Evolutionary conservation across 768 basidiomycete genomes (phyloP), one percentile per base, ranked within the genome.

Genomic region (Suillus subalutaceus): DNA sequence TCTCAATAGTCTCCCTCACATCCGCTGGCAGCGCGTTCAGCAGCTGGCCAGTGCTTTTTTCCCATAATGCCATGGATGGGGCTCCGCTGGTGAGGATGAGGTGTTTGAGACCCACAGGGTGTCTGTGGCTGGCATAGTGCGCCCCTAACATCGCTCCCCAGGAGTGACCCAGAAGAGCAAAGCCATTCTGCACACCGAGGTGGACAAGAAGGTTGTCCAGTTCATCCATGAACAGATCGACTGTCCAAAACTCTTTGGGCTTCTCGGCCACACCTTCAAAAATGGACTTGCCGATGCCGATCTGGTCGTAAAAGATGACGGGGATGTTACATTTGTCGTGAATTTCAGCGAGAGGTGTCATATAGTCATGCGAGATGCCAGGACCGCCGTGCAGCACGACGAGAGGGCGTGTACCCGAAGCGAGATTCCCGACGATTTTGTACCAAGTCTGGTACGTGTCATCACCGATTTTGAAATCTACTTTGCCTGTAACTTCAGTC

Each of bases 371-470:
- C 20, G 77, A 70, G 5, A 76, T 66, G 4, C 87, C 86, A 9
- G 86, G 86, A 6, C 86, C 87, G 18, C 85, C 86, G 66, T 88
- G 87, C 6, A 88, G 75, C 3, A 78, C 72, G 63, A 88, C 75
- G 57, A 88, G 79, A 23, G 87, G 85, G 16, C 77, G 75, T 20
- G 69, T 62, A n/a, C 71, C 70, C 8, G 73, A 70, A 56, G 72
- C 69, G 68, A 85, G 77, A 69, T 84, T 78, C 43, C 85, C 84
- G 62, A 80, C 67, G 67, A 85, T 66, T 72, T 81, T 83, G 79
- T 85, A 86, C 81, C 84, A 86, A 15, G 85, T 86, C 70, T 82
- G 72, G 72, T 73, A 76, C 23, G 72, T 53, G 30, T 72, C 35
- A 4, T 37, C 4, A 62, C 50, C 63, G 32, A 63, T 32, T 32